Base-by-base conservation (phyloP, 2,329 filamentous ascomycete species). In the Fusarium sp. region DNA sequence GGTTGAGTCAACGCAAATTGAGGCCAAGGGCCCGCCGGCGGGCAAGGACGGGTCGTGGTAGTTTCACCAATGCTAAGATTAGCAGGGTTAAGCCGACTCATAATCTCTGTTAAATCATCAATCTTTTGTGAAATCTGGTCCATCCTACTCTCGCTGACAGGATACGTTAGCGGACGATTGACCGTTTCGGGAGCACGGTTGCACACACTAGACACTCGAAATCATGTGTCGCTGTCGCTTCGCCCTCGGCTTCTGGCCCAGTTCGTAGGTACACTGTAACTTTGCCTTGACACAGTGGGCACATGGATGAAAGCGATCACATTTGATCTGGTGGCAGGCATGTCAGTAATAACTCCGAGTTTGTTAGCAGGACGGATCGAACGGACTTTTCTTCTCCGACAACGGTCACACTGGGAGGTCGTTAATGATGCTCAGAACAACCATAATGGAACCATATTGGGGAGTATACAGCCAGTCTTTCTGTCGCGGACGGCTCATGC, bases 371-470 rank as follows among this genome's bases (percentile, higher is more conserved):
- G 24, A 27, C 24, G 24, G 24, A 27, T 27, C 24, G 24, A 27
- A 27, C 11, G 40, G 24, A 45, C 40, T 7, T 45, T 45, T 45
- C 40, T 13, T 24, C 40, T 16, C 8, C 40, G 40, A 45, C 40
- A 45, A 16, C 40, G 40, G 9, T 45, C 40, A 16, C 40, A 45
- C 40, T 45, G 4, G 6, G 20, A 4, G 7, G 16, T 7, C 16
- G 5, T 6, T 2, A 16, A 35, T 18, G 40, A 14, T 14, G 11
- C n/a, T 14, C n/a, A 14, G 7, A 22, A 45, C 13, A 45, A 14
- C 3, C 20, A 22, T 9, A 2, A 45, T 9, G 6, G 6, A 5
- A 6, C 1, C 0, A 22, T 45, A 0, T n/a, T n/a, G 37, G 38
- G 38, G 34, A 10, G 0, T 6, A 11, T 45, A 24, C 40, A 24